Evolutionary conservation across 140 eudicot genomes (phyloP).

Genomic region (Flaveria floridana): DNA sequence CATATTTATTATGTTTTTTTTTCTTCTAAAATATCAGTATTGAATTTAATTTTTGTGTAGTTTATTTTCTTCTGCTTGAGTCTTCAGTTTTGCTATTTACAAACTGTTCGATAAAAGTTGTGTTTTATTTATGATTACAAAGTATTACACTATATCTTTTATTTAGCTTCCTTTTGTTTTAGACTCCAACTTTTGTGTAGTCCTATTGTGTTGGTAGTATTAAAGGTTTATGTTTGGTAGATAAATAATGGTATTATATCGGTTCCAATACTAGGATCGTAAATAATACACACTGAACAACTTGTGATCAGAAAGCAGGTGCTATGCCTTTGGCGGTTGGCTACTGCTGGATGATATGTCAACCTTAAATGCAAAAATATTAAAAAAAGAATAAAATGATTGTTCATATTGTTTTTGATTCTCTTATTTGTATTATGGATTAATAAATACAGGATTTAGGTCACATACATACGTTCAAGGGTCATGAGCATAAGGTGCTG

Average conservation of each 20-base stretch:
- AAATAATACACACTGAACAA: background rate
- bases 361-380: background rate
- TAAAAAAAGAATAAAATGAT: background rate
- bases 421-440: constrained; percentile 4
- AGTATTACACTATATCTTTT: background rate
- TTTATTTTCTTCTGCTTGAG: background rate
- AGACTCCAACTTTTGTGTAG: background rate
- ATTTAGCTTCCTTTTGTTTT: background rate
- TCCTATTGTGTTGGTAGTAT: background rate
- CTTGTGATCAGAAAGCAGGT: background rate
- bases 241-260: background rate
- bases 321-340: background rate
- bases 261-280: background rate
- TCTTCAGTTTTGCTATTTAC: background rate
- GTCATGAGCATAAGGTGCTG: constrained; percentile 84
- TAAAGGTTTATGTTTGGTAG: background rate
- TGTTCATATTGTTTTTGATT: constrained; percentile 7
- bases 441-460: constrained; percentile 52
- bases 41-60: background rate
- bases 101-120: background rate
- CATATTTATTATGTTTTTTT: background rate
- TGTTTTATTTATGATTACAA: background rate
- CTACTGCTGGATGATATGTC: background rate
- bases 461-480: constrained; percentile 71
- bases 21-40: background rate